Percentiles rank a stretch among this genome's conserved stretches.
These are phyloP conservation scores for Fusarium liriodendri DNA, from an alignment of 2,329 filamentous ascomycete species.

Conservation along the genomic window DNA sequence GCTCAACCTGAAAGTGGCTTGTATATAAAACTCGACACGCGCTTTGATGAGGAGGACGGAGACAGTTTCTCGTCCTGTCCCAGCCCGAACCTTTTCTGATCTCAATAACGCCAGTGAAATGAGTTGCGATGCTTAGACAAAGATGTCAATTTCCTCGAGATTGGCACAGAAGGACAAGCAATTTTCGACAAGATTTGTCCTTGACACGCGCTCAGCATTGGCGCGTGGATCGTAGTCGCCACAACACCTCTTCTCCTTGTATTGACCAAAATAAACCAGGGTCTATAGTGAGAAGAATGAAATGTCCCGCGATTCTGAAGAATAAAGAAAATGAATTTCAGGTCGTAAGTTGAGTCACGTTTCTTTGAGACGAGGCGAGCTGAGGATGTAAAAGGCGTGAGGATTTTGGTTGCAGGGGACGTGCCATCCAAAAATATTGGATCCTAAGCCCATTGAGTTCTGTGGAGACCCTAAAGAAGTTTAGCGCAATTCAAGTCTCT, in stretches of 20 bases:
- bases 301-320: neutral
- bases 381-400: neutral
- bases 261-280: neutral
- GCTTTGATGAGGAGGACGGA: neutral
- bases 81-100: neutral
- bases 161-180: neutral
- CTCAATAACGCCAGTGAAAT: neutral
- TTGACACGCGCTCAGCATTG: constrained; percentile 1
- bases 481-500: neutral
- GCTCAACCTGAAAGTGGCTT: neutral
- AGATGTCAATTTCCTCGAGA: neutral
- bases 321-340: neutral
- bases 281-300: neutral
- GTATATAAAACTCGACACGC: neutral
- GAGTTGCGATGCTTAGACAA: neutral
- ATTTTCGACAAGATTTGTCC: neutral
- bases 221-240: neutral
- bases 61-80: neutral
- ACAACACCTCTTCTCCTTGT: neutral
- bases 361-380: neutral
- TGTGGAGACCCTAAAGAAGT: neutral
- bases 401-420: neutral
- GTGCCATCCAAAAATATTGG: neutral
- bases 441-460: neutral
- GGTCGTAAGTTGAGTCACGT: neutral